Evolutionary conservation across 768 basidiomycete genomes (phyloP).

Genomic region (Amanita rubescens): DNA sequence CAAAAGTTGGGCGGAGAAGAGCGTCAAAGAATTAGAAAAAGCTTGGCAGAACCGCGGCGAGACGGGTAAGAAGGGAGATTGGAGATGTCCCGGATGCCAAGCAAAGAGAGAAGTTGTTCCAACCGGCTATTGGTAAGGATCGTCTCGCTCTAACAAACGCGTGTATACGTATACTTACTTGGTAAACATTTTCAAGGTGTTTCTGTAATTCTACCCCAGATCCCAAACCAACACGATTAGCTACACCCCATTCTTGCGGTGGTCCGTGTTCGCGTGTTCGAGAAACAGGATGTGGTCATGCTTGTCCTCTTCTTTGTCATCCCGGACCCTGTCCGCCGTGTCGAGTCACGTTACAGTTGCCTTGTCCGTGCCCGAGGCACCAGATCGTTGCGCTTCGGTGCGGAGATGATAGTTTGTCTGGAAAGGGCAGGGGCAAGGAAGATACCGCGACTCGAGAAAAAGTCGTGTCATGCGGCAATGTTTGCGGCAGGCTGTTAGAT

Average conservation of each 20-base stretch:
- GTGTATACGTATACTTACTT: background rate
- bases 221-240: slow-evolving; percentile 60
- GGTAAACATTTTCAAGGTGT: slow-evolving; percentile 59
- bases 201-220: slow-evolving; percentile 76
- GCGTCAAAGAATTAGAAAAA: slow-evolving; percentile 61
- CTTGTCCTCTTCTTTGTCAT: slow-evolving; percentile 82
- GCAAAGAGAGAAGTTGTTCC: slow-evolving; percentile 64
- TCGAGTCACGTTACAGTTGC: slow-evolving; percentile 63
- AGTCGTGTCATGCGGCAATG: slow-evolving; percentile 34
- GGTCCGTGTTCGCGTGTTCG: slow-evolving; percentile 58
- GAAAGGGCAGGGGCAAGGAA: slow-evolving; percentile 19
- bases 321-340: slow-evolving; percentile 98
- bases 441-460: slow-evolving; percentile 13
- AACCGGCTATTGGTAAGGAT: slow-evolving; percentile 54
- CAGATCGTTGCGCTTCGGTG: slow-evolving; percentile 53
- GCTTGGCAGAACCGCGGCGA: slow-evolving; percentile 72
- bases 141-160: background rate
- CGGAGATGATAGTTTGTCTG: slow-evolving; percentile 26
- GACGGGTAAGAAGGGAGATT: slow-evolving; percentile 55
- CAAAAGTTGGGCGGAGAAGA: slow-evolving; percentile 79
- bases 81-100: slow-evolving; percentile 95
- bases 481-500: slow-evolving; percentile 39
- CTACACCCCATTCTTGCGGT: slow-evolving; percentile 74
- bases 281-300: slow-evolving; percentile 59
- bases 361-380: slow-evolving; percentile 73